Base-by-base conservation (phyloP, 179 eudicot genomes). In the Carnegiea gigantea region DNA sequence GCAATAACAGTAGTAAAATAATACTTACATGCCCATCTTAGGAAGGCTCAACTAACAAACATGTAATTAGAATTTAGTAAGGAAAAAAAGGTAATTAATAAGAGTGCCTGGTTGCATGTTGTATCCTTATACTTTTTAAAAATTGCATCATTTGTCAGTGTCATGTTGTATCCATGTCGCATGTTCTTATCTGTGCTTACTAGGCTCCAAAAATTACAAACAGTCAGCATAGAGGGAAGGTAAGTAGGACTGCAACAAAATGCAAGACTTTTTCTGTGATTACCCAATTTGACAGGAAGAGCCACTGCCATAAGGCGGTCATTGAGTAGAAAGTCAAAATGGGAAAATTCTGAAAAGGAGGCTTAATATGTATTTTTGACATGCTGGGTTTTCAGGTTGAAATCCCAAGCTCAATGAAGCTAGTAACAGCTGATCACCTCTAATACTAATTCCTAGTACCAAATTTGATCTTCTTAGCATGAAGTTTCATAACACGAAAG, bases 331-430 rank as follows among this genome's bases (percentile, higher is more conserved):
- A 20, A 70, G 62, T 46, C 40, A 6, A n/a, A 53, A 23, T 21
- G 28, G 59, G n/a, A 38, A 51, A 70, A 40, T 5, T 5, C 46
- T 71, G n/a, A 36, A 14, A 40, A 40, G 44, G 44, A 38, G 33
- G 51, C 67, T 40, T 40, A 40, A 53, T 7, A 46, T 24, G 24
- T 26, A 23, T 14, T 43, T 40, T 36, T 54, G 36, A 60, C 9
- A 57, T 40, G n/a, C 28, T 74, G 44, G 5, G 21, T 51, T 33
- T 49, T 8, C 17, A 26, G 7, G 44, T 28, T 26, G 36, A 49
- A 76, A 14, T 15, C 30, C 64, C 78, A 76, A 33, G 59, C 67
- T 64, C 28, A 33, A 57, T 48, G 74, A 51, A 30, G 51, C 75
- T 33, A 64, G 5, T 46, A 10, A 3, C 28, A 53, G 17, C 11